Evolutionary conservation across 345 rosid genomes (phyloP).

Genomic region (Ceriops tagal): DNA sequence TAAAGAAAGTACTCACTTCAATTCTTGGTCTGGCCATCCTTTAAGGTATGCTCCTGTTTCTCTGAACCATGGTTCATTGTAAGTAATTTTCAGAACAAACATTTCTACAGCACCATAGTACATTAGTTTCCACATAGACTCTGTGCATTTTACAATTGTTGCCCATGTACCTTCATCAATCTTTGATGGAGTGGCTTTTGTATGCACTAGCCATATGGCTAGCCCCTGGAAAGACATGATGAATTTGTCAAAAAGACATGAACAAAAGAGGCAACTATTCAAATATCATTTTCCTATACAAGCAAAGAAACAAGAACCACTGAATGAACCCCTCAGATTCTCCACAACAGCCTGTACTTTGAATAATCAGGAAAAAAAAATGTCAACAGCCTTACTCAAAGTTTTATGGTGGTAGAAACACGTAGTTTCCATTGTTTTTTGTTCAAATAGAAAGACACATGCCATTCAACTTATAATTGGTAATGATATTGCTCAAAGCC

Average conservation of each 20-base stretch:
- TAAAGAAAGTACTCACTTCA: constrained; percentile 51
- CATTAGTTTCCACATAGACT: constrained; percentile 88
- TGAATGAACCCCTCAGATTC: too few relatives aligned
- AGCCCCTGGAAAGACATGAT: constrained; percentile 46
- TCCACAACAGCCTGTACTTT: too few relatives aligned
- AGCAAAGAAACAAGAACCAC: neutral
- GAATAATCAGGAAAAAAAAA: too few relatives aligned
- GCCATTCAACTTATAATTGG: too few relatives aligned
- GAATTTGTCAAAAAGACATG: constrained; percentile 6
- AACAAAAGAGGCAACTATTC: constrained; percentile 5
- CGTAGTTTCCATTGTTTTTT: too few relatives aligned
- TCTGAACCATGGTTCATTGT: constrained; percentile 68
- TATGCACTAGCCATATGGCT: constrained; percentile 54
- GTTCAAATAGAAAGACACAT: too few relatives aligned
- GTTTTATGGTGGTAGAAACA: too few relatives aligned
- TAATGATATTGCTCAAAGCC: too few relatives aligned
- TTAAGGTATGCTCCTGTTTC: constrained; percentile 53
- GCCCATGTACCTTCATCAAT: constrained; percentile 44
- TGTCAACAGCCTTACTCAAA: too few relatives aligned
- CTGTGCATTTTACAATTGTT: constrained; percentile 67
- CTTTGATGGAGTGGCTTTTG: constrained; percentile 40
- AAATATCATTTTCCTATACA: neutral
- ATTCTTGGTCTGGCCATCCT: constrained; percentile 91
- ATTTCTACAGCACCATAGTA: constrained; percentile 68
- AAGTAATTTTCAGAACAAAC: constrained; percentile 50